Conservation (phyloP, 257 asterid genomes). For the Plantago ovata region DNA sequence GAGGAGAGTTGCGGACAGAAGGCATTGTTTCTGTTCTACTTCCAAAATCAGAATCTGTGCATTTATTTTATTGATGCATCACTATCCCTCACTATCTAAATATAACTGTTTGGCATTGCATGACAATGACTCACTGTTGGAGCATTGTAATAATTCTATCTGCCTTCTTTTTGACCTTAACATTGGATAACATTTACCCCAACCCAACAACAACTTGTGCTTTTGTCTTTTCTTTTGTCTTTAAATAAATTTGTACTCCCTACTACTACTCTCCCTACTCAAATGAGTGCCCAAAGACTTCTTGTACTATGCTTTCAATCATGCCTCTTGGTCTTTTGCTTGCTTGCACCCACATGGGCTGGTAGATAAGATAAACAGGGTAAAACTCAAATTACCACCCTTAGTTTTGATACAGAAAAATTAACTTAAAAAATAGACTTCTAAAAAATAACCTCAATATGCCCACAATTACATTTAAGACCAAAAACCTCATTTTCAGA, state of each 20-base stretch:
- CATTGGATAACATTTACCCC: background rate
- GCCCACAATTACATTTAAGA: too few species aligned
- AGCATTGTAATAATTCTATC: background rate
- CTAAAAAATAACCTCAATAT: too few species aligned
- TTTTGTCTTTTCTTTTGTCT: background rate
- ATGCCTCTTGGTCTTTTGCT: constrained; percentile 13
- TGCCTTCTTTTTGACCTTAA: constrained; percentile 10
- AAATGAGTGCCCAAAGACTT: background rate
- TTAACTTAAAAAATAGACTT: too few species aligned
- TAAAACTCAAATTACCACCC: too few species aligned
- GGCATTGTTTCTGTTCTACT: constrained; percentile 13
- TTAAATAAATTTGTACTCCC: too few species aligned
- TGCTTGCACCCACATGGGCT: constrained; percentile 18
- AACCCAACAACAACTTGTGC: constrained; percentile 1
- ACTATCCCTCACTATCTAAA: background rate
- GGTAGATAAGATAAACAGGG: too few species aligned
- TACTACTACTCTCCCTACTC: background rate
- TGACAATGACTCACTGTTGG: constrained; percentile 5
- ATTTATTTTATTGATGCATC: constrained; percentile 6
- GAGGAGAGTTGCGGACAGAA: constrained; percentile 5
- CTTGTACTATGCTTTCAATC: constrained; percentile 1
- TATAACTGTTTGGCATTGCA: background rate
- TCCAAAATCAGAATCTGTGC: constrained; percentile 6
- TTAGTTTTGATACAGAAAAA: too few species aligned
- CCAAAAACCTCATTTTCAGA: too few species aligned